Base-by-base conservation (phyloP, 352 stramenopile genomes). In the Globisporangium lucens region DNA sequence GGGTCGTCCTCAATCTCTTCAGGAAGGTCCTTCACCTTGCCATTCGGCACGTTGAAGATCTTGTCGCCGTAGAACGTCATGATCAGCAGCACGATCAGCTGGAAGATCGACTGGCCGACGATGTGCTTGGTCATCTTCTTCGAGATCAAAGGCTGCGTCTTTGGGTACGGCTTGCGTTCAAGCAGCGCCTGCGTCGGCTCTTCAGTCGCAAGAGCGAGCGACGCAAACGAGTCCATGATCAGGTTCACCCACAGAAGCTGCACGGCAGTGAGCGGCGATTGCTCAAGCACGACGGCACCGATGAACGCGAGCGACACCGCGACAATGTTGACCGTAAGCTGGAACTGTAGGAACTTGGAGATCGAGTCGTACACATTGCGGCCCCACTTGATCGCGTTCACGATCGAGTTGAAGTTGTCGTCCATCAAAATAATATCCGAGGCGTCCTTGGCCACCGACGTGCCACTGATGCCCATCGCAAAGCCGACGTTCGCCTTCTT, bases 161-260 rank as follows among this genome's bases (percentile, higher is more conserved):
- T 85, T 33, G 82, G 82, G 81, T 98, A 98, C 12, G 97, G 97
- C 57, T 87, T 87, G 51, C 94, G 85, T n/a, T 97, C 76, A 10
- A 99, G 79, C 15, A 99, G 79, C 29, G 83, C 72, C 33, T 80
- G 63, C 1, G 80, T 94, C 2, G 97, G 97, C 53, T 92, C 83
- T 79, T 99, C 97, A 8, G 97, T 98, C 33, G 91, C 94, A 38
- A 99, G 80, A n/a, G 96, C 95, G 8, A 99, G 75, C 38, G 96
- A 95, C 8, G 94, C 95, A 69, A 98, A 97, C 17, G 91, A 98
- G 76, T 99, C 96, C 95, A 99, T 99, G 73, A 99, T 98, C 36
- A 99, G 73, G 73, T 99, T 99, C 22, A 99, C 91, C 96, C 95
- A 99, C 17, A 99, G 79, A 89, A 99, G 97, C 79, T 98, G 97